Percentiles rank a stretch among this genome's conserved stretches.
phyloP scores from a whole-genome alignment of 1,284 basidiomycete genomes.

The Rhodotorula sp. region DNA sequence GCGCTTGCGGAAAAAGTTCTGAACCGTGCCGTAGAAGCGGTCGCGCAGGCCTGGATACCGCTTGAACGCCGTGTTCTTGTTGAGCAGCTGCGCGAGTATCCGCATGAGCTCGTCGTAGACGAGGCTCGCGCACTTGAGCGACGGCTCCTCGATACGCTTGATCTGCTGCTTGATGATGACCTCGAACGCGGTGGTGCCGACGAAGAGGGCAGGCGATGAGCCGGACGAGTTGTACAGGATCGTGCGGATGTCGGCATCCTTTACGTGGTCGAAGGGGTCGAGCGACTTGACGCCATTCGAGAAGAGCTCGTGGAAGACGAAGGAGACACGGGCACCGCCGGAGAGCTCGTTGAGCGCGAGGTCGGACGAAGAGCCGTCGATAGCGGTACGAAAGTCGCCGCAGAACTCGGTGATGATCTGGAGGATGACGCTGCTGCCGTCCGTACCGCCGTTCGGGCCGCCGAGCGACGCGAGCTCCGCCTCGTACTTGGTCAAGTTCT shows the following conservation, averaged over 20 bases:
- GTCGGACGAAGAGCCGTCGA: conserved; percentile 96
- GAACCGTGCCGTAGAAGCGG: conserved; percentile 89
- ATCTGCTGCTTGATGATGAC: conserved; percentile 99
- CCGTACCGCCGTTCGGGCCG: conserved; percentile 77
- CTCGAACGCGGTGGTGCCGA: conserved; percentile 93
- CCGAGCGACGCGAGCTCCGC: conserved; percentile 82
- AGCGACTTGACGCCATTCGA: conserved; percentile 93
- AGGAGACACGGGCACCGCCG: conserved; percentile 95
- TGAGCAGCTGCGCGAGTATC: conserved; percentile 83
- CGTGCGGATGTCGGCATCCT: conserved; percentile 94
- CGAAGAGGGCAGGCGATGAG: conserved; percentile 92
- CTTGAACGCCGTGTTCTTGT: conserved; percentile 89
- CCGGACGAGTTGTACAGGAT: conserved; percentile 97
- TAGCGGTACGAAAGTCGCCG: conserved; percentile 89
- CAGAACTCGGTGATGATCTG: conserved; percentile 97
- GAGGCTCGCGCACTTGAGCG: conserved; percentile 86
- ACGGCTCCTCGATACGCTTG: conserved; percentile 89
- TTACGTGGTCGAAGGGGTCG: conserved; percentile 97
- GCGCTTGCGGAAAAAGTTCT: conserved; percentile 90
- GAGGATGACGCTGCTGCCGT: conserved; percentile 81
- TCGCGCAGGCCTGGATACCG: conserved; percentile 92
- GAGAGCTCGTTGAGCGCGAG: conserved; percentile 90
- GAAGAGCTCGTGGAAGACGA: conserved; percentile 97
- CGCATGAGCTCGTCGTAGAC: conserved; percentile 97
- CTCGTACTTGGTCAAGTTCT: conserved; percentile 82